These are phyloP conservation scores for Coemansia sp. DNA, from an alignment of 192 early-diverging fungal genomes.

Conservation along the genomic window DNA sequence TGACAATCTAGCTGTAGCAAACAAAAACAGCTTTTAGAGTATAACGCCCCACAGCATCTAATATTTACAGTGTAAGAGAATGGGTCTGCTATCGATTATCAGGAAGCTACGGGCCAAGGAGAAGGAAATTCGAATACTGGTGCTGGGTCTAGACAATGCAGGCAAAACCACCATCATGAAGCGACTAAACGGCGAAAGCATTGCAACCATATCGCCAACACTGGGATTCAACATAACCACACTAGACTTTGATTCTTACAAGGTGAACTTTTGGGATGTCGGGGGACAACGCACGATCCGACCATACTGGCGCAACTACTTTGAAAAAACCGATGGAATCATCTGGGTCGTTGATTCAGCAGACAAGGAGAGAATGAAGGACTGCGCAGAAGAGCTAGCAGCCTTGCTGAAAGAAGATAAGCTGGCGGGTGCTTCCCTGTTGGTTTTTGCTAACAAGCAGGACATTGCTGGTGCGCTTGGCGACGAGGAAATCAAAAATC, in stretches of 20 bases:
- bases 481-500: slow-evolving; percentile 66
- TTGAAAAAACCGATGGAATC: slow-evolving; percentile 97
- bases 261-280: slow-evolving; percentile 94
- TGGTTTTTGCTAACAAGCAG: slow-evolving; percentile 98
- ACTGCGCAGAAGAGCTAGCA: slow-evolving; percentile 76
- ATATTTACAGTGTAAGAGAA: slow-evolving; percentile 24
- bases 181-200: slow-evolving; percentile 88
- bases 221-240: slow-evolving; percentile 99
- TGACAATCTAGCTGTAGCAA: neutral
- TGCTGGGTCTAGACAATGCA: slow-evolving; percentile 98
- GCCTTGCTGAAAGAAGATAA: slow-evolving; percentile 86
- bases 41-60: neutral
- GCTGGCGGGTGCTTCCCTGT: slow-evolving; percentile 85
- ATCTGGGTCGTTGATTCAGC: slow-evolving; percentile 98
- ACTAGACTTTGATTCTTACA: slow-evolving; percentile 64
- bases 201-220: slow-evolving; percentile 88
- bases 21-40: neutral
- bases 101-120: slow-evolving; percentile 89
- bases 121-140: slow-evolving; percentile 89
- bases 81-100: slow-evolving; percentile 95
- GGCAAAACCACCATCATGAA: slow-evolving; percentile 99
- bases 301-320: slow-evolving; percentile 99
- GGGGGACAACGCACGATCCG: slow-evolving; percentile 97
- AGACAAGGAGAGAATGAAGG: slow-evolving; percentile 75
- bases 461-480: slow-evolving; percentile 83